Percentiles rank a stretch among this genome's conserved stretches.
Conservation (phyloP, 208 protist genomes). For the Trypanosomatidae sp. region DNA sequence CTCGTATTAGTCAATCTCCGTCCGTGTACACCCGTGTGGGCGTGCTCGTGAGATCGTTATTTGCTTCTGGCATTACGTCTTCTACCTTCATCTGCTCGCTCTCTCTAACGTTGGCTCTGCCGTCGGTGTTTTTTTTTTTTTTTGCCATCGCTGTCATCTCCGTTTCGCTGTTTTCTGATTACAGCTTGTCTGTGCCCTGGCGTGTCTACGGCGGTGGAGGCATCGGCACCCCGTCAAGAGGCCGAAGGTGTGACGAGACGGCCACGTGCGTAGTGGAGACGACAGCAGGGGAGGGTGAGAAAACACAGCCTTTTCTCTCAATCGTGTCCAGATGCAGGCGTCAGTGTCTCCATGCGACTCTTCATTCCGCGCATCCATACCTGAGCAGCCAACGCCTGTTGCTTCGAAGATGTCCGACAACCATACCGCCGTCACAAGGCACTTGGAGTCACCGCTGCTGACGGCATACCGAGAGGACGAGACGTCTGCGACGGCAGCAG, state of each 20-base stretch:
- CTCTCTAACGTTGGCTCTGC: neutral
- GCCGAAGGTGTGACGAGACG: neutral
- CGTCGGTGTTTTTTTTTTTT: neutral
- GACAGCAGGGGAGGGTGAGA: neutral
- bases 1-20: neutral
- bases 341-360: neutral
- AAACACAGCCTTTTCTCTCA: neutral
- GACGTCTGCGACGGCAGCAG: neutral
- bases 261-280: neutral
- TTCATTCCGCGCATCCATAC: neutral
- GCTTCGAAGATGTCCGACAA: neutral
- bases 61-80: neutral
- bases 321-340: neutral
- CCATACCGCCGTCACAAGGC: neutral
- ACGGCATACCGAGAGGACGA: neutral
- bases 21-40: neutral
- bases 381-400: neutral
- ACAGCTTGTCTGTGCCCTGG: neutral
- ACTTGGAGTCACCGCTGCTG: neutral
- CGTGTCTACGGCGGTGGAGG: neutral
- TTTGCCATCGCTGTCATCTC: neutral
- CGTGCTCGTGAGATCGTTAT: neutral
- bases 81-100: neutral
- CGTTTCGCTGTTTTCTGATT: conserved; percentile 7
- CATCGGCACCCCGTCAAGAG: neutral